A percentile compares a stretch with the other conserved stretches of the same genome.
These are phyloP conservation scores for Populus deltoides DNA, from an alignment of 345 rosid species.

Conservation along the genomic window DNA sequence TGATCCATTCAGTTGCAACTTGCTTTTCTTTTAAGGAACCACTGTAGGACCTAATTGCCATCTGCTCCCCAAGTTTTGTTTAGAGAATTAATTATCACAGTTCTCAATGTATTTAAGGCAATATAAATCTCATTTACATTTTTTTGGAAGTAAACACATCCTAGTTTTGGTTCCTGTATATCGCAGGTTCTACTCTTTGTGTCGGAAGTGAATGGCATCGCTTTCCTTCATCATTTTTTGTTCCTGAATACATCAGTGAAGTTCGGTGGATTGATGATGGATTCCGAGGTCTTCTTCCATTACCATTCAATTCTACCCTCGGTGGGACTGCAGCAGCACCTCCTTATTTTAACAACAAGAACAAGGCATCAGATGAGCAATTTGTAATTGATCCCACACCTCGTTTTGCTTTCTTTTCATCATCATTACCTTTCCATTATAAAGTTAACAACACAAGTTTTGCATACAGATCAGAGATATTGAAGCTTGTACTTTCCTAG, in stretches of 20 bases:
- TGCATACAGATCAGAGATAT: conserved; percentile 60
- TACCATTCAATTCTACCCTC: conserved; percentile 74
- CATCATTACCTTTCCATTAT: not conserved
- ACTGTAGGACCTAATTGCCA: too few species aligned
- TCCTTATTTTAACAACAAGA: conserved; percentile 78
- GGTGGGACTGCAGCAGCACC: conserved; percentile 96
- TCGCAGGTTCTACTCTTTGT: conserved; percentile 80
- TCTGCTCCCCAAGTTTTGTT: too few species aligned
- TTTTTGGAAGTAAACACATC: not conserved
- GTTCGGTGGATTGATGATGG: conserved; percentile 96
- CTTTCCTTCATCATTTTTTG: conserved; percentile 84
- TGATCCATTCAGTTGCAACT: not conserved
- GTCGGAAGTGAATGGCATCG: conserved; percentile 99
- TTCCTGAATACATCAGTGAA: conserved; percentile 65
- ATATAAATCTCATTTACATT: too few species aligned
- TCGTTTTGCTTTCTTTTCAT: not conserved
- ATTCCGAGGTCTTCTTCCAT: conserved; percentile 88
- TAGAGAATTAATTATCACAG: too few species aligned
- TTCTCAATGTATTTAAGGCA: too few species aligned
- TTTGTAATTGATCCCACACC: conserved; percentile 42
- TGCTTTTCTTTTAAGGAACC: not conserved
- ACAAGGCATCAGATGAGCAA: conserved; percentile 82
- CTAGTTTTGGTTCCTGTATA: conserved; percentile 2
- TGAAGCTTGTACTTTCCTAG: conserved; percentile 69
- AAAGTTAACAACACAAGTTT: not conserved